A percentile compares a stretch with the other conserved stretches of the same genome.
These are phyloP conservation scores for Aureobasidium sp. DNA, from an alignment of 2,329 filamentous ascomycete species.

Conservation along the genomic window DNA sequence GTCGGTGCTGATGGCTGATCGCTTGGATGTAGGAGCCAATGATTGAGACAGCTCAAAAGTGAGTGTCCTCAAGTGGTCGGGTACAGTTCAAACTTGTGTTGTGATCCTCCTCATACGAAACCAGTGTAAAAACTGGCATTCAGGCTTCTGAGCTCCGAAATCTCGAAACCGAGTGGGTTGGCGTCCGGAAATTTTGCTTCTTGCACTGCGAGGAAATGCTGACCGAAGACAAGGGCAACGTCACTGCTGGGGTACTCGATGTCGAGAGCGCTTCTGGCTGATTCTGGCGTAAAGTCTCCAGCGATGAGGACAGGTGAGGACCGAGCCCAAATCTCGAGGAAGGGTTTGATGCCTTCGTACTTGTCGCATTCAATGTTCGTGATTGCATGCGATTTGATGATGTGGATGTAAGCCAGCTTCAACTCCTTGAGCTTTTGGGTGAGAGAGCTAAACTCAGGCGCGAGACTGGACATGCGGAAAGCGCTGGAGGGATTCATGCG, in stretches of 20 bases:
- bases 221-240: conserved; percentile 38
- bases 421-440: conserved; percentile 42
- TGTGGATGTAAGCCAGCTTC: conserved; percentile 50
- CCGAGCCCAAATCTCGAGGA: conserved; percentile 37
- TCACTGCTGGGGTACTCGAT: conserved; percentile 36
- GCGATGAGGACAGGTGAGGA: conserved; percentile 39
- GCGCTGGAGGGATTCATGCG: conserved; percentile 52
- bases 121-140: background rate
- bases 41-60: background rate
- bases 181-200: background rate
- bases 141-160: background rate
- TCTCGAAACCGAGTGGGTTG: background rate
- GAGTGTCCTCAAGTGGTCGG: background rate
- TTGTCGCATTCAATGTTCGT: conserved; percentile 34
- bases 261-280: conserved; percentile 28
- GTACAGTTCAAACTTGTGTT: background rate
- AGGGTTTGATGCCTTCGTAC: conserved; percentile 33
- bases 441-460: conserved; percentile 55
- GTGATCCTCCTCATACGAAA: background rate
- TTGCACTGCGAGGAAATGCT: background rate
- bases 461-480: conserved; percentile 52
- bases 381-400: conserved; percentile 50
- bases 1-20: background rate
- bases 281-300: conserved; percentile 33
- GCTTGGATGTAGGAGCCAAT: background rate